phyloP scores from a whole-genome alignment of 192 early-diverging fungal genomes.

The Physocladia obscura region DNA sequence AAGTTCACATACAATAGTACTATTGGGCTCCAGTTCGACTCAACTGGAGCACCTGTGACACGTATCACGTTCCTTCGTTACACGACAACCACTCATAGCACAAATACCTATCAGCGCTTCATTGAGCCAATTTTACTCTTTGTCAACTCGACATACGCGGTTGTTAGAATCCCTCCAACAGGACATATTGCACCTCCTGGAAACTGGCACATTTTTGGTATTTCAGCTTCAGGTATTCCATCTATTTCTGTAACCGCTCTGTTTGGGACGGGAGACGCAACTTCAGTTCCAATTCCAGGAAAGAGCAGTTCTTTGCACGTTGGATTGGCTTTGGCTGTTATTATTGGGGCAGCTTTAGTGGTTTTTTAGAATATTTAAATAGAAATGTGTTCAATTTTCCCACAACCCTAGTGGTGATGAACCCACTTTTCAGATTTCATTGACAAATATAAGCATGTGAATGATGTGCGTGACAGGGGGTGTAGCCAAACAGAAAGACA shows the following conservation, averaged over 20 bases:
- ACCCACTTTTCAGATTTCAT: too few relatives aligned
- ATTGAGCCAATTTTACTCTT: slow-evolving; percentile 18
- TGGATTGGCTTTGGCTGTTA: too few relatives aligned
- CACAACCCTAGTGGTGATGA: too few relatives aligned
- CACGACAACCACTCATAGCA: slow-evolving; percentile 33
- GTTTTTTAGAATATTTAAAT: too few relatives aligned
- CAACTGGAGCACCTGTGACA: neutral
- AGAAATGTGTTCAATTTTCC: too few relatives aligned
- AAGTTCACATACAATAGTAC: slow-evolving; percentile 13
- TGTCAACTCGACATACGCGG: slow-evolving; percentile 12
- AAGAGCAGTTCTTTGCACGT: too few relatives aligned
- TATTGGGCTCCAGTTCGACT: neutral
- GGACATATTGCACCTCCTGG: slow-evolving; percentile 36
- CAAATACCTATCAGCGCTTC: slow-evolving; percentile 32
- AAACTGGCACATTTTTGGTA: slow-evolving; percentile 43
- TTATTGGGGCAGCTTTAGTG: too few relatives aligned
- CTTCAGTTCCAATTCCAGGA: neutral
- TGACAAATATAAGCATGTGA: too few relatives aligned
- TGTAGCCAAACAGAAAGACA: too few relatives aligned
- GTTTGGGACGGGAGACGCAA: slow-evolving; percentile 2
- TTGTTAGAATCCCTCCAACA: slow-evolving; percentile 32
- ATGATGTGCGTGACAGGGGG: too few relatives aligned
- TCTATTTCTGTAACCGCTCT: slow-evolving; percentile 14
- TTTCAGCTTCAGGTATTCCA: slow-evolving; percentile 27
- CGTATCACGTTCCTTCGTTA: slow-evolving; percentile 27